These are phyloP conservation scores for Wallacemonas sp. DNA, from an alignment of 208 protist genomes.

Conservation along the genomic window DNA sequence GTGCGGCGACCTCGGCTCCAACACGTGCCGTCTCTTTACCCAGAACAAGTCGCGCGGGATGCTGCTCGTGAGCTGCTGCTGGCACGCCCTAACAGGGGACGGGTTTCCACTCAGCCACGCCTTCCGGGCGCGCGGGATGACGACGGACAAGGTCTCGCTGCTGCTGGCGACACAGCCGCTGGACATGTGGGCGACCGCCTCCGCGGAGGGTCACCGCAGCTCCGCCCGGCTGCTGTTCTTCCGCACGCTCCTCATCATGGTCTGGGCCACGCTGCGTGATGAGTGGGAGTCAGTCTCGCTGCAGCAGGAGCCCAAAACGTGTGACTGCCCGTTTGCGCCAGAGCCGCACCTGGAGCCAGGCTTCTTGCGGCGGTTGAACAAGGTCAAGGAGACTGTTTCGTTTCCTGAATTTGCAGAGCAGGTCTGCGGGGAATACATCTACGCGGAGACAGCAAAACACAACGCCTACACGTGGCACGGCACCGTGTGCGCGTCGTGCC, in stretches of 20 bases:
- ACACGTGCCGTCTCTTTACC: conserved; percentile 71
- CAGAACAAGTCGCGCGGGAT: conserved; percentile 50
- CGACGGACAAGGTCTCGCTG: conserved; percentile 54
- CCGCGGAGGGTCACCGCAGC: conserved; percentile 60
- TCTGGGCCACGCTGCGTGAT: conserved; percentile 46
- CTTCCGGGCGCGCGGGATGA: conserved; percentile 47
- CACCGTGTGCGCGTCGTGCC: conserved; percentile 47
- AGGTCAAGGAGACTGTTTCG: conserved; percentile 60
- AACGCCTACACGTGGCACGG: conserved; percentile 42
- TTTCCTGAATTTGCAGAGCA: conserved; percentile 47
- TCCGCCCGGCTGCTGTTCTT: conserved; percentile 81
- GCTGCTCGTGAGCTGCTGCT: conserved; percentile 91
- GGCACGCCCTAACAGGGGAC: conserved; percentile 70
- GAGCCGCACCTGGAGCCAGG: conserved; percentile 72
- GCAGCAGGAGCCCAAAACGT: neutral
- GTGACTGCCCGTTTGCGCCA: conserved; percentile 35
- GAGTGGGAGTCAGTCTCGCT: conserved; percentile 18
- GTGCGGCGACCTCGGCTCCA: conserved; percentile 88
- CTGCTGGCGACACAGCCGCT: conserved; percentile 87
- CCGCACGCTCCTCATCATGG: conserved; percentile 66
- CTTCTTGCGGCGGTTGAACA: conserved; percentile 70
- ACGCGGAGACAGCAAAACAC: conserved; percentile 26
- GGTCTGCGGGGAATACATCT: conserved; percentile 64
- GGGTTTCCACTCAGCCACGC: conserved; percentile 79
- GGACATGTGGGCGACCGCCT: conserved; percentile 75